Evolutionary conservation across 768 basidiomycete species (phyloP).

Genomic region (Serendipita sp.): DNA sequence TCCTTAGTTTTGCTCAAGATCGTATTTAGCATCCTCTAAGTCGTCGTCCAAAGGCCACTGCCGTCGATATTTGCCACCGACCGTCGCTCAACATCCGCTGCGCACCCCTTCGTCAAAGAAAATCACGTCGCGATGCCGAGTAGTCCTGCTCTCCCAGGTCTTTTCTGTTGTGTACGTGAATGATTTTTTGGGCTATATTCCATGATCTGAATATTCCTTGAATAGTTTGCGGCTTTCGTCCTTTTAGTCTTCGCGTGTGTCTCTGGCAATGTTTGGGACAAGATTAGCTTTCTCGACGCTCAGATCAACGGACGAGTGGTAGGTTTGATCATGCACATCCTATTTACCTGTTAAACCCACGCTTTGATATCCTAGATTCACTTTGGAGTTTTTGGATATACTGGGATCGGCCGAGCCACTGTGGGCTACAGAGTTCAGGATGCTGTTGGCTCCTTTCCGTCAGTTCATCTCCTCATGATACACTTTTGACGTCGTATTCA

Average conservation of each 20-base stretch:
- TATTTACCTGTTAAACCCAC: no score
- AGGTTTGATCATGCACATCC: neutral
- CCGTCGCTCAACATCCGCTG: neutral
- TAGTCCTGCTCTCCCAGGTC: constrained; percentile 45
- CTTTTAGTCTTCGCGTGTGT: constrained; percentile 50
- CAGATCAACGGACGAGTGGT: constrained; percentile 19
- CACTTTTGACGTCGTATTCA: constrained; percentile 4
- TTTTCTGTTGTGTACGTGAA: constrained; percentile 35
- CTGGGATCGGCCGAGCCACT: constrained; percentile 30
- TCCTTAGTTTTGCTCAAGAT: no score
- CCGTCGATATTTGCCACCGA: neutral
- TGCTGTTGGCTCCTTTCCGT: constrained; percentile 25
- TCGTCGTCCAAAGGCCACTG: no score
- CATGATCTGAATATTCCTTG: no score
- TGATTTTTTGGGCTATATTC: no score
- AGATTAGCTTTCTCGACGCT: constrained; percentile 50
- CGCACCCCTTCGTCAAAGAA: neutral
- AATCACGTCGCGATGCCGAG: constrained; percentile 23
- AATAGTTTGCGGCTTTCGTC: constrained; percentile 43
- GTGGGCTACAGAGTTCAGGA: constrained; percentile 45
- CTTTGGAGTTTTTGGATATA: constrained; percentile 70
- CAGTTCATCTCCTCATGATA: constrained; percentile 15
- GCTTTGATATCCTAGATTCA: constrained; percentile 17
- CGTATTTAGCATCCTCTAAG: no score
- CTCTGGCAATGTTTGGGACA: constrained; percentile 32